Evolutionary conservation across 495 filamentous ascomycete genomes (phyloP), one percentile per base, ranked within the genome.

Genomic region (Rostrohypoxylon terebratum): DNA sequence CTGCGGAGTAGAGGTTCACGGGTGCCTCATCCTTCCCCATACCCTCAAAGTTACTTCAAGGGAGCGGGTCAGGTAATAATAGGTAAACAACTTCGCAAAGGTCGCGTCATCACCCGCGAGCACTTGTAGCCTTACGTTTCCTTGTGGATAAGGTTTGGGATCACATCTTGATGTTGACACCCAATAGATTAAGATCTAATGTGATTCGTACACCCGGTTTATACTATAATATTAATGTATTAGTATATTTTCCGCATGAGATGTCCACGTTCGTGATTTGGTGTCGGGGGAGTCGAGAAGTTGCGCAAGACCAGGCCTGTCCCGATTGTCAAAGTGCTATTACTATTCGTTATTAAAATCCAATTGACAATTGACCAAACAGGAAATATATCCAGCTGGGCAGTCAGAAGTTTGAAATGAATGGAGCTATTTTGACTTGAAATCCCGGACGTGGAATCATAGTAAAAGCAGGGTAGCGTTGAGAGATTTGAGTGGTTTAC

Each of bases 381-480:
- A 57, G 48, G 65, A 33, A 53, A 36, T 54, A 44, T 28, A 5
- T 31, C 54, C 55, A 50, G 20, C 7, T 48, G 28, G 28, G 28
- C 28, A 28, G 28, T 28, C 1, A 9, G 44, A 68, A 50, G 60
- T 68, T 69, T 69, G 64, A 65, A 57, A 20, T 68, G 38, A 47
- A 65, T 57, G 60, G 60, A 57, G 33, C 42, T 47, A 36, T 53
- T 36, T 47, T 13, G 34, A 64, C 45, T 18, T 67, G 50, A 53
- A 73, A 38, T 68, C 45, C 70, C 64, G 63, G 69, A 51, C 58
- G 51, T 66, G 66, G 55, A 36, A 71, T 66, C 61, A 48, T 38
- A 60, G 18, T 60, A 47, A n/a, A 66, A 54, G 20, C 31, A 45
- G 31, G 48, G 31, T 66, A 48, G 51, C 36, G 62, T 18, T 45